These are phyloP conservation scores for Echeveria elegans DNA, from an alignment of 164 flowering plant genomes.

Conservation along the genomic window DNA sequence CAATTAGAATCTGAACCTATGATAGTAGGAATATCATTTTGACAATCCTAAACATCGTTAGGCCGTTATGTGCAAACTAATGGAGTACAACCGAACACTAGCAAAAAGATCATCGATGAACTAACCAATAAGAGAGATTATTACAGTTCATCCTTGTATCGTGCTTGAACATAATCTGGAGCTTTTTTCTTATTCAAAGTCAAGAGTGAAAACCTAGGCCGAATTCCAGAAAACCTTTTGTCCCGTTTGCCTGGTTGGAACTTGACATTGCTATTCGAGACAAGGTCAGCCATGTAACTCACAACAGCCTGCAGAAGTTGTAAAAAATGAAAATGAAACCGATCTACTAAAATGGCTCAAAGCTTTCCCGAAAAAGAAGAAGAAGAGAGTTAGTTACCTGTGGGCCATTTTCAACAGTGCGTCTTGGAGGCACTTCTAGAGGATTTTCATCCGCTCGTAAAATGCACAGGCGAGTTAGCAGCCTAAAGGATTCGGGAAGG, in stretches of 20 bases:
- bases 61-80: no score
- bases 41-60: no score
- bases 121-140: neutral
- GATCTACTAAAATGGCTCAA: no score
- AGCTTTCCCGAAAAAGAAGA: no score
- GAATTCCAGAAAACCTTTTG: neutral
- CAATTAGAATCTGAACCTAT: no score
- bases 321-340: neutral
- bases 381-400: conserved; percentile 34
- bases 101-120: neutral
- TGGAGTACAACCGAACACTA: neutral
- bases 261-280: neutral
- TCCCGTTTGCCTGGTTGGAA: neutral
- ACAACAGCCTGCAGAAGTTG: conserved; percentile 4
- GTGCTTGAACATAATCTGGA: neutral
- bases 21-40: no score
- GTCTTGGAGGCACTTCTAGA: conserved; percentile 66
- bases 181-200: neutral
- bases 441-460: conserved; percentile 68
- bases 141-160: neutral
- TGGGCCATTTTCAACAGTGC: conserved; percentile 62
- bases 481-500: conserved; percentile 72
- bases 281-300: conserved; percentile 4
- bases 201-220: neutral
- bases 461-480: conserved; percentile 45